Evolutionary conservation across 352 stramenopile species (phyloP), one percentile per base, ranked within the genome.

Genomic region (Lagenidium giganteum): DNA sequence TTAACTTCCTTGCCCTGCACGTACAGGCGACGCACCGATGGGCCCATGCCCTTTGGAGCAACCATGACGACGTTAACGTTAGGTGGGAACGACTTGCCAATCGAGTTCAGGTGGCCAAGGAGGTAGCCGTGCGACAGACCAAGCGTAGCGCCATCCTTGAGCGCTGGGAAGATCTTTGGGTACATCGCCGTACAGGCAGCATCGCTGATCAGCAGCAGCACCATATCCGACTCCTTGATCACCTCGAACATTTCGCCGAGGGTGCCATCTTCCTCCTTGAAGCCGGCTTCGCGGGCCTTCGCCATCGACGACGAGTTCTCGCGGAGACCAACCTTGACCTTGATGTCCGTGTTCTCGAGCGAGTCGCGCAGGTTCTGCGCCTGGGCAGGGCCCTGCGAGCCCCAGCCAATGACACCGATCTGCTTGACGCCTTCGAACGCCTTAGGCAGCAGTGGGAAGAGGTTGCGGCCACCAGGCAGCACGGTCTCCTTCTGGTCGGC

Each of bases 1-100:
- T 98, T 98, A 9, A 98, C 90, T 33, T 97, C 93, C 85, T 98
- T 98, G 51, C 95, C 95, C 72, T 99, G 95, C 66, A 98, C 95
- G 61, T 99, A 99, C 25, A 99, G 72, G 63, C 95, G 90, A 61
- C 95, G 93, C 35, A 99, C 95, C 28, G 76, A 96, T 20, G 91
- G 91, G 38, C 95, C 95, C 95, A 99, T 99, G 59, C 95, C 95
- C 82, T 99, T 99, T 54, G 95, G 95, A 47, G 92, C 96, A 35
- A 98, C 95, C 57, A 96, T 96, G 62, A 99, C 96, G n/a, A 99
- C 95, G 74, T 98, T 97, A 57, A 98, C 96, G 63, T 97, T 73
- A 46, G 95, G 82, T 14, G 95, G 94, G 80, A 99, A 99, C 18
- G 58, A 64, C 63, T 98, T 89, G 35, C 91, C 83, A 42, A 98